Percentiles rank a stretch among this genome's conserved stretches.
phyloP scores from a whole-genome alignment of 352 stramenopile genomes.

The Aphanomyces euteiches region DNA sequence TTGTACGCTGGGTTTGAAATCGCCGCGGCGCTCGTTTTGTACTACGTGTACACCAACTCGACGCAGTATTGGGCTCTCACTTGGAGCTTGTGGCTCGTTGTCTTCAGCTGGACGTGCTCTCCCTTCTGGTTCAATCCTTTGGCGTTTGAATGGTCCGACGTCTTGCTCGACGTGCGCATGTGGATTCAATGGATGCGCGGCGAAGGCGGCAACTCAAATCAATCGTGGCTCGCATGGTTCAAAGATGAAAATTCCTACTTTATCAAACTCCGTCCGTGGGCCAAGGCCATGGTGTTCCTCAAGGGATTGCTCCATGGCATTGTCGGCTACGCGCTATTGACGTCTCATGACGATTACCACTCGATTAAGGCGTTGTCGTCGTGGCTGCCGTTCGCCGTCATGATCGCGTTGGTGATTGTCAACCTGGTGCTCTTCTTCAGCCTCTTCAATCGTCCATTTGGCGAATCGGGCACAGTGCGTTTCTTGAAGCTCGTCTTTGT shows the following conservation, averaged over 20 bases:
- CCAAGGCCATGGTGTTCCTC: slow-evolving; percentile 88
- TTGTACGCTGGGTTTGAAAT: slow-evolving; percentile 94
- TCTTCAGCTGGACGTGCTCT: slow-evolving; percentile 89
- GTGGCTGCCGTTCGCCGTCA: slow-evolving; percentile 59
- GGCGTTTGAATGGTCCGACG: slow-evolving; percentile 95
- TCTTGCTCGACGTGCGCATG: slow-evolving; percentile 81
- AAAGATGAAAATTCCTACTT: slow-evolving; percentile 95
- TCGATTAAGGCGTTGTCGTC: slow-evolving; percentile 51
- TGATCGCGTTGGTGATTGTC: slow-evolving; percentile 43
- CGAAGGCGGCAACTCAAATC: slow-evolving; percentile 86
- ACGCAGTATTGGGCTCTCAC: slow-evolving; percentile 96
- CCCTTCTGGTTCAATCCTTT: slow-evolving; percentile 99
- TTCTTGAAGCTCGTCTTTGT: slow-evolving; percentile 74
- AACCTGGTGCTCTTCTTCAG: slow-evolving; percentile 65
- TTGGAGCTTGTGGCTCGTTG: slow-evolving; percentile 97
- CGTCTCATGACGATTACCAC: slow-evolving; percentile 64
- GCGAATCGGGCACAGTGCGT: slow-evolving; percentile 58
- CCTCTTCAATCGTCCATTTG: slow-evolving; percentile 51
- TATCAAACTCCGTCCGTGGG: slow-evolving; percentile 77
- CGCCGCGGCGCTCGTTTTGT: slow-evolving; percentile 89
- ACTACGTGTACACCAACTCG: slow-evolving; percentile 91
- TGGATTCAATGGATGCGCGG: slow-evolving; percentile 95
- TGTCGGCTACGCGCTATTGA: slow-evolving; percentile 83
- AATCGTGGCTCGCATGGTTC: slow-evolving; percentile 96
- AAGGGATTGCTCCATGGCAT: slow-evolving; percentile 87